A percentile compares a stretch with the other conserved stretches of the same genome.
Evolutionary conservation across 495 filamentous ascomycete species (phyloP).

Genomic region (Xylaria grammica): DNA sequence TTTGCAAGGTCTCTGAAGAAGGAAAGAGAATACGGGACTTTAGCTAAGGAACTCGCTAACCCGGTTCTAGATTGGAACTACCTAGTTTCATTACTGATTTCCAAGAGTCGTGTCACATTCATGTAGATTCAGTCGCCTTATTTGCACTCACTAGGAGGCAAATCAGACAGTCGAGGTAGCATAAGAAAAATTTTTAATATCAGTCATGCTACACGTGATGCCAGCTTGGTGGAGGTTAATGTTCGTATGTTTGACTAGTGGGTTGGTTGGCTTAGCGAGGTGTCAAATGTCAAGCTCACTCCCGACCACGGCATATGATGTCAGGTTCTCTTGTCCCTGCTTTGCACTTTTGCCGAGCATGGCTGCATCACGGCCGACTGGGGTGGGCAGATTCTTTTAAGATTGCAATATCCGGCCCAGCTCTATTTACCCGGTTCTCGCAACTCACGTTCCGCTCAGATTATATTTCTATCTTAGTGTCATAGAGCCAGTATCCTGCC

Average conservation of each 20-base stretch:
- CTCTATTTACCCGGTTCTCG: conserved; percentile 17
- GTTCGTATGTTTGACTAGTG: no score
- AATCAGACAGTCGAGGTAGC: conserved; percentile 28
- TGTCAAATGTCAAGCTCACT: background rate
- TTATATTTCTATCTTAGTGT: background rate
- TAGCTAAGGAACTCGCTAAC: conserved; percentile 34
- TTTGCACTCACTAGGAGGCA: conserved; percentile 33
- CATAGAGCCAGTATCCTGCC: background rate
- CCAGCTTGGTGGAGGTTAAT: no score
- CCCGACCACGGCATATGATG: background rate
- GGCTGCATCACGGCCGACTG: background rate
- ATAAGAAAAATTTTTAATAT: conserved; percentile 25
- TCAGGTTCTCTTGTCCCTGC: background rate
- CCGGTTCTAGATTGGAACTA: conserved; percentile 33
- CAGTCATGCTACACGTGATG: background rate
- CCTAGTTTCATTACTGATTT: conserved; percentile 15
- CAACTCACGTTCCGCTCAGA: conserved; percentile 14
- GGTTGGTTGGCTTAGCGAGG: no score
- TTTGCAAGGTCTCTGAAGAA: background rate
- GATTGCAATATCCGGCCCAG: conserved; percentile 8
- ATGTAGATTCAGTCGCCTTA: conserved; percentile 27
- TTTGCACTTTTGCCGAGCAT: background rate
- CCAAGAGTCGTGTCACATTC: conserved; percentile 24
- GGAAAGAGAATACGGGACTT: conserved; percentile 16
- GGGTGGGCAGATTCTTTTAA: background rate